Evolutionary conservation across 1,284 basidiomycete genomes (phyloP), one percentile per base, ranked within the genome.

Genomic region (Sanguinoderma infundibulare): DNA sequence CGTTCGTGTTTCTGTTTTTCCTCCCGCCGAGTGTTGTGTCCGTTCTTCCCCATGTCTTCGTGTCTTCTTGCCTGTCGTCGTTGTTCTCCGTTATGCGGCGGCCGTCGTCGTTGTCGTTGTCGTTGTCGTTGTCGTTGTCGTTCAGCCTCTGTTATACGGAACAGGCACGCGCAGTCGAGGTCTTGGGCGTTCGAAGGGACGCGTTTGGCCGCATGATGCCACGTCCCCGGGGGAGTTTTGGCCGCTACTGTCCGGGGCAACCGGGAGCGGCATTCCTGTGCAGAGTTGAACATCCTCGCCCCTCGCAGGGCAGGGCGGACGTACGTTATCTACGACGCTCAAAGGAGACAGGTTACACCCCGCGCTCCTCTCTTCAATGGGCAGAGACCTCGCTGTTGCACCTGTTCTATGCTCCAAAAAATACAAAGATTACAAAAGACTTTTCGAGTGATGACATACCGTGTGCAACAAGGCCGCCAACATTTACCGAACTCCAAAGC

Each of bases 311-410:
- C 60, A 59, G 60, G 60, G 63, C 63, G 63, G 60, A 57, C 60
- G 63, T 65, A 62, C 57, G 60, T 65, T 32, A 61, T 65, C 63
- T 65, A 60, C 63, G 60, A 54, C 63, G 63, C 60, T 59, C 54
- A 32, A 49, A 60, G 59, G 60, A 42, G 63, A 57, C 63, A 65
- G 63, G 63, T 65, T 65, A 59, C 55, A 62, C 60, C 63, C 63
- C 63, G 53, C 63, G 63, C 56, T 15, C 63, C 63, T 62, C 63
- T 30, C 63, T 65, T 59, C 8, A 40, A 61, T 61, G 63, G 59
- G 63, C 63, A 42, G 40, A 42, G 40, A 42, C n/a, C 40, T 42
- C 40, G 40, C 40, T 42, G 9, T 42, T 42, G 40, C 40, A 20
- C 40, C 40, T 42, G n/a, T 22, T 42, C 40, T 22, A 42, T 42